Evolutionary conservation across 2,329 filamentous ascomycete species (phyloP).

Genomic region (Stagonosporopsis vannaccii): DNA sequence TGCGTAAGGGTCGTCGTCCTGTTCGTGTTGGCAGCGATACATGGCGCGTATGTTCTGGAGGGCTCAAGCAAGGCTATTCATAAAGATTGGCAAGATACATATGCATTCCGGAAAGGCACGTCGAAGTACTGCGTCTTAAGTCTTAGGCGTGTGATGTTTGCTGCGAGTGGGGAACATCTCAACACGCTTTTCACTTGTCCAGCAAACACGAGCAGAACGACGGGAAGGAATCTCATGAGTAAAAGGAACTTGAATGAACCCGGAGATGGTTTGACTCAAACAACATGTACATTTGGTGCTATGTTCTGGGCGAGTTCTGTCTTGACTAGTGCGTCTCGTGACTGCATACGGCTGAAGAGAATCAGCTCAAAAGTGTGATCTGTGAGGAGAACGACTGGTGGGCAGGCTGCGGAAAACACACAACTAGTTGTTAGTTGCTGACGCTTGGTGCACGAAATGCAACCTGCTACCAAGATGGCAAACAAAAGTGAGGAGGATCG

Average conservation of each 20-base stretch:
- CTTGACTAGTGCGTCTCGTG: not conserved
- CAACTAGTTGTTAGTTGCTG: not conserved
- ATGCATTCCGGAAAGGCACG: not conserved
- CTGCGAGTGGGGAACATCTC: not conserved
- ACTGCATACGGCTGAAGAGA: not conserved
- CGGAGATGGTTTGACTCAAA: not conserved
- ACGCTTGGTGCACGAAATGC: not conserved
- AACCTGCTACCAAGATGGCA: not conserved
- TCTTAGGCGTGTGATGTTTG: not conserved
- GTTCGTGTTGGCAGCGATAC: slow-evolving; percentile 2
- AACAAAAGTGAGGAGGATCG: slow-evolving; percentile 3
- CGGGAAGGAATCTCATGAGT: not conserved
- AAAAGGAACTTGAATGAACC: not conserved
- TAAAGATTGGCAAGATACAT: not conserved
- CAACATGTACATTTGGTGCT: not conserved
- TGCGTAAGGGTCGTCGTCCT: slow-evolving; percentile 16
- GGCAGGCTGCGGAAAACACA: not conserved
- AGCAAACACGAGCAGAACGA: not conserved
- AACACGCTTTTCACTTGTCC: no score
- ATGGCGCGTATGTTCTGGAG: not conserved
- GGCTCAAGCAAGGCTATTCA: no score
- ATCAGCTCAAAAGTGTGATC: not conserved
- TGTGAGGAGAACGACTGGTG: not conserved
- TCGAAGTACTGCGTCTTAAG: not conserved
- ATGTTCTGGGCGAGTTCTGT: not conserved